Evolutionary conservation across 345 rosid genomes (phyloP), one percentile per base, ranked within the genome.

Genomic region (Ceriops decandra): DNA sequence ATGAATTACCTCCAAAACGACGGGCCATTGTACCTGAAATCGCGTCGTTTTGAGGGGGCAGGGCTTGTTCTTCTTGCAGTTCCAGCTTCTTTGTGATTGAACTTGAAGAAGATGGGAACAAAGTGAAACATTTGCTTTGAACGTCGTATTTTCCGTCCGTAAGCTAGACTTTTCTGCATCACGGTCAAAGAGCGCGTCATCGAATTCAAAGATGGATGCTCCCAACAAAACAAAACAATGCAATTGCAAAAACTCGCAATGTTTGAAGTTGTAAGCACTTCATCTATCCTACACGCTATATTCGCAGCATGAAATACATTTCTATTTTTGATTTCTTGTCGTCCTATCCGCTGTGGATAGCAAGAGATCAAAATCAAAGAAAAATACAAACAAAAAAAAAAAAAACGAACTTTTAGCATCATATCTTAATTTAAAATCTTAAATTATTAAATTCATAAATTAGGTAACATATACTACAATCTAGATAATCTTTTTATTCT

Each of bases 181-280:
- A 68, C 72, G 74, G 35, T 77, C 53, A 7, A 73, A 68, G 38
- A 24, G 26, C 26, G 21, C 24, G 73, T 52, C 76, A 36, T 46
- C 64, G 90, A 87, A 36, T 77, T 73, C n/a, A 81, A 82, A 62
- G 92, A 88, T 57, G 77, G 58, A 5, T 66, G 85, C 87, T 54
- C 93, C 87, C 22, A 85, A 75, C 82, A 90, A 87, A 77, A 80
- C 73, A 68, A 92, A 72, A 77, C 90, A 78, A 64, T 92, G 96
- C 64, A 24, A 24, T 24, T 24, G 26, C 26, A 24, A 24, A 24
- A 24, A 24, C 26, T 24, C 26, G 26, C 26, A 24, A 24, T 24
- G 26, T 24, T 24, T 24, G 26, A 24, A 24, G 26, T 24, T 24
- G 26, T 24, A 24, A 24, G 26, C 26, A 24, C 26, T 24, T 24